Evolutionary conservation across 768 basidiomycete genomes (phyloP).

Genomic region (Panellus pusillus): DNA sequence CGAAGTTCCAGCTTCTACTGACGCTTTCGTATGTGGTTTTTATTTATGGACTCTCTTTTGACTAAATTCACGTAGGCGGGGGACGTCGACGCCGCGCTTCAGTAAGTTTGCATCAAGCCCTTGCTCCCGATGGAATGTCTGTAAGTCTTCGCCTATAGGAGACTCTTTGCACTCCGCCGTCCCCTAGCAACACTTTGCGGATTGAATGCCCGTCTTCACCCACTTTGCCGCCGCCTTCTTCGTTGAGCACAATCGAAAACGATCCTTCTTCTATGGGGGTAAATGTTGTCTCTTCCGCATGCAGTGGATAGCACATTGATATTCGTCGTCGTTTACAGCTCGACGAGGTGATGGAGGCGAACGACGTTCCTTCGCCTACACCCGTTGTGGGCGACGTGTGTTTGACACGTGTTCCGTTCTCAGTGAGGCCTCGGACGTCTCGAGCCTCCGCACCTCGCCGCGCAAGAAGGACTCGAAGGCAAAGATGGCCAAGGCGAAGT

Average conservation of each 20-base stretch:
- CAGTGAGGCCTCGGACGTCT: constrained; percentile 13
- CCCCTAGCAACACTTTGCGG: constrained; percentile 6
- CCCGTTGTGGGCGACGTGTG: neutral
- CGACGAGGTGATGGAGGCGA: neutral
- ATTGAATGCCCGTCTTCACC: constrained; percentile 11
- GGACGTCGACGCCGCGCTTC: neutral
- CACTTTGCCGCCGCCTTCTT: constrained; percentile 8
- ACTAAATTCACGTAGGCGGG: neutral
- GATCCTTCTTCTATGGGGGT: constrained; percentile 3
- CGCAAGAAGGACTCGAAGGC: constrained; percentile 1
- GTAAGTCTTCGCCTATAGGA: neutral
- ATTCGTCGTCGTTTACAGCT: neutral
- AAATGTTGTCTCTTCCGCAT: neutral
- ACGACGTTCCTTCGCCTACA: neutral
- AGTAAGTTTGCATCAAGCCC: neutral
- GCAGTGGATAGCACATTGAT: too few relatives aligned
- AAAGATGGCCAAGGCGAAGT: neutral
- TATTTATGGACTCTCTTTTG: neutral
- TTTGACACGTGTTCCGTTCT: constrained; percentile 23
- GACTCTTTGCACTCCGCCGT: constrained; percentile 1
- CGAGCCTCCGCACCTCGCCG: neutral
- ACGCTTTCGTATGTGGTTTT: neutral
- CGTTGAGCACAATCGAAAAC: constrained; percentile 1
- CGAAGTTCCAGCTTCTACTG: neutral
- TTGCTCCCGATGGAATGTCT: neutral